Evolutionary conservation across 2,329 filamentous ascomycete genomes (phyloP), one percentile per base, ranked within the genome.

Genomic region (Myriosclerotinia scirpicola): DNA sequence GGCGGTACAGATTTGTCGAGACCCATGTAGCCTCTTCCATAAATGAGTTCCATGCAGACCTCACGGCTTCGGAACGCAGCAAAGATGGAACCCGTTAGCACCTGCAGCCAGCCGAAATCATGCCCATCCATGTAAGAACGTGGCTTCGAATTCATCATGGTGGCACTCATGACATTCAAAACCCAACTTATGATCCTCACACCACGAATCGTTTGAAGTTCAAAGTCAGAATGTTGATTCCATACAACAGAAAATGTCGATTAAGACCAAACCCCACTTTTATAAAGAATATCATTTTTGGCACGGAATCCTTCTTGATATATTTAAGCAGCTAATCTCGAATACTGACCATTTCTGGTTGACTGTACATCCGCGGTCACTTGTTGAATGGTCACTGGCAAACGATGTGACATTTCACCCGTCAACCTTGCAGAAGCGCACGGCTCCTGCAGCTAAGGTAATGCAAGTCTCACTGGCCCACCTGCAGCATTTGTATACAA

Each of bases 281-380:
- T 38, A 30, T 14, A 36, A 50, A 48, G 14, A 22, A 50, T 50
- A 60, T 60, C 58, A 60, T 38, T 50, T 50, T 60, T 20, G 58
- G 44, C 58, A 60, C 44, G 20, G 58, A 60, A 50, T 50, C 30
- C 38, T 60, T 60, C 44, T 14, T 60, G 58, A 60, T 60, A 60
- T 60, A 38, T 50, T 60, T 22, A 50, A 50, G 58, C 58, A 60
- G 44, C n/a, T 36, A 38, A 14, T 50, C 20, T 60, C 58, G 30
- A 60, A 60, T 50, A 38, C 44, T n/a, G 58, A 26, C 8, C 34
- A 26, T 8, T 36, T 22, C 12, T 22, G 42, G 20, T 48, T 60
- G 56, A 60, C 30, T 60, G 44, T 50, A 50, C 30, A 30, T 50
- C 58, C 15, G 58, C 44, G 2, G 14, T 50, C 14, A 44, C 58